These are phyloP conservation scores for Pulveroboletus sp. DNA, from an alignment of 1,284 basidiomycete genomes.

Conservation along the genomic window DNA sequence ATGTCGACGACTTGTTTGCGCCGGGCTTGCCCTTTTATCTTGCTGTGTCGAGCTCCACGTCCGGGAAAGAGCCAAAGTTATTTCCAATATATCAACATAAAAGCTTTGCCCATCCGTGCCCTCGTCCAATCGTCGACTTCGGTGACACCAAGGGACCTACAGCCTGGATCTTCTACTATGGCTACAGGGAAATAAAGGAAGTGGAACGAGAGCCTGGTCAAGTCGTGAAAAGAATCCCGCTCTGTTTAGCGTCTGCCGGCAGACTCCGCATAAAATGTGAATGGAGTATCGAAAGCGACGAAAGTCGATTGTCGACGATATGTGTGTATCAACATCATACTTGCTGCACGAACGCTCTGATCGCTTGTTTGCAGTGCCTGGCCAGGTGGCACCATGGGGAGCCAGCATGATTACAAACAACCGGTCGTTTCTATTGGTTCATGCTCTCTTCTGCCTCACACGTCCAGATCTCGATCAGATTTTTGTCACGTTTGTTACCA, in stretches of 20 bases:
- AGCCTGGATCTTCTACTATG: slow-evolving; percentile 14
- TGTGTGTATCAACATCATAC: not conserved
- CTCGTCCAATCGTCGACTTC: slow-evolving; percentile 4
- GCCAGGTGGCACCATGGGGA: slow-evolving; percentile 16
- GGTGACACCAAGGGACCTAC: slow-evolving; percentile 7
- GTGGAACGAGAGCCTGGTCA: slow-evolving; percentile 11
- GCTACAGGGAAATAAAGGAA: slow-evolving; percentile 10
- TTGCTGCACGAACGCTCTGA: not conserved
- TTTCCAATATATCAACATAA: not conserved
- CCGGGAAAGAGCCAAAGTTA: slow-evolving; percentile 14
- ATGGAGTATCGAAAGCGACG: slow-evolving; percentile 16
- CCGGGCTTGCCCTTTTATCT: slow-evolving; percentile 22
- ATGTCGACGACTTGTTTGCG: slow-evolving; percentile 19
- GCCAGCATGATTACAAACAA: slow-evolving; percentile 13
- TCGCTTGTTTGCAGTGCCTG: slow-evolving; percentile 1
- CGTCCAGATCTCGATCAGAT: slow-evolving; percentile 12
- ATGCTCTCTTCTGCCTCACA: slow-evolving; percentile 20
- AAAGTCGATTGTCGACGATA: slow-evolving; percentile 5
- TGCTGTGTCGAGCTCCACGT: slow-evolving; percentile 22
- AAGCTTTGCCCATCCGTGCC: not conserved
- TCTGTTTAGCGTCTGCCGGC: slow-evolving; percentile 12
- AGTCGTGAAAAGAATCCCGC: slow-evolving; percentile 6
- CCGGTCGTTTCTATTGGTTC: slow-evolving; percentile 16
- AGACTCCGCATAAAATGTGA: slow-evolving; percentile 11
- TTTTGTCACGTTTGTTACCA: slow-evolving; percentile 7